These are phyloP conservation scores for Coniochaeta sp. DNA, from an alignment of 2,329 filamentous ascomycete species.

Conservation along the genomic window DNA sequence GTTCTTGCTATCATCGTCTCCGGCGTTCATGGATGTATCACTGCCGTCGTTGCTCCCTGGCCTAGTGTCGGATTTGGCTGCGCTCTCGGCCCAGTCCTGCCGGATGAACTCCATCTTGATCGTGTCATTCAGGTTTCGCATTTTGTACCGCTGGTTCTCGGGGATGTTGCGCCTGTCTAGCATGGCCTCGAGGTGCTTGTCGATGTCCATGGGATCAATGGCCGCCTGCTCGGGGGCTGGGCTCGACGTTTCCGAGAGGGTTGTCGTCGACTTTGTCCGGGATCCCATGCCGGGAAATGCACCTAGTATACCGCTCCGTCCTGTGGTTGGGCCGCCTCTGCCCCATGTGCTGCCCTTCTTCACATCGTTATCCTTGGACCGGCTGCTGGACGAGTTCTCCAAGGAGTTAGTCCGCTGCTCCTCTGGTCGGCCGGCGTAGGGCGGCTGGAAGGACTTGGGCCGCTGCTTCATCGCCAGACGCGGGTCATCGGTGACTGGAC, in stretches of 20 bases:
- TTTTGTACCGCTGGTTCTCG: slow-evolving; percentile 88
- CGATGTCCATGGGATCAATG: slow-evolving; percentile 49
- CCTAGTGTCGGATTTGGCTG: slow-evolving; percentile 39
- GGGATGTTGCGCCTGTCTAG: slow-evolving; percentile 88
- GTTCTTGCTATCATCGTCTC: slow-evolving; percentile 30
- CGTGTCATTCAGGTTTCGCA: slow-evolving; percentile 79
- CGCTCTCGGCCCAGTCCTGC: slow-evolving; percentile 72
- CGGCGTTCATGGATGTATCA: slow-evolving; percentile 26
- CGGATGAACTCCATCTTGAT: slow-evolving; percentile 96
- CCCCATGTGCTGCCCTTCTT: slow-evolving; percentile 16
- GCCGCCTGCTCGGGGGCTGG: slow-evolving; percentile 24
- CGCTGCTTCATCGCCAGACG: slow-evolving; percentile 28
- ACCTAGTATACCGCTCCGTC: slow-evolving; percentile 30
- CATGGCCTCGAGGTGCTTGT: slow-evolving; percentile 52
- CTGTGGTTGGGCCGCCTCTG: slow-evolving; percentile 26
- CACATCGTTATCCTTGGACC: slow-evolving; percentile 1
- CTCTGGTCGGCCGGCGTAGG: slow-evolving; percentile 15
- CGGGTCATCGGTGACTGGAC: slow-evolving; percentile 3
- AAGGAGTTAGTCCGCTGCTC: slow-evolving; percentile 7
- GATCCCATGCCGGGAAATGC: slow-evolving; percentile 27
- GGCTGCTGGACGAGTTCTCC: neutral
- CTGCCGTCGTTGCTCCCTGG: slow-evolving; percentile 38
- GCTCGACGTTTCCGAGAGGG: slow-evolving; percentile 26
- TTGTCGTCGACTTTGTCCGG: slow-evolving; percentile 9
- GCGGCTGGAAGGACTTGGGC: slow-evolving; percentile 44